Percentiles rank a stretch among this genome's conserved stretches.
Evolutionary conservation across 176 grass and related monocot species (phyloP).

Genomic region (Dendrocalamus sinicus): DNA sequence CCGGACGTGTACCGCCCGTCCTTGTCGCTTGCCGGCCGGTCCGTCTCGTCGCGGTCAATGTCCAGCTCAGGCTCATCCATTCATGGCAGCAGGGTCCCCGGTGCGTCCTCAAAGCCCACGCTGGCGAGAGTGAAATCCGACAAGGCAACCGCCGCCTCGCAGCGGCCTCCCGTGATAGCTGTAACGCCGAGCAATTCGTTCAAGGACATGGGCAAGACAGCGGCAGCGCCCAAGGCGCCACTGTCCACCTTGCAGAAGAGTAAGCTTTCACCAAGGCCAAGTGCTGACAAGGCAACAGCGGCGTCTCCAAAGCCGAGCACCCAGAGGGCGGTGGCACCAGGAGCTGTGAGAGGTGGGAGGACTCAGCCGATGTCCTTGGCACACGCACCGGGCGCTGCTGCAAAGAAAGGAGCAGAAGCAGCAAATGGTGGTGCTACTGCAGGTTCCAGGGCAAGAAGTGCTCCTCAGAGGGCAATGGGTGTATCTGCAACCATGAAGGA

Average conservation of each 20-base stretch:
- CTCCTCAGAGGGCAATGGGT: slow-evolving; percentile 29
- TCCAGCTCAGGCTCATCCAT: slow-evolving; percentile 18
- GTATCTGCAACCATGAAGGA: slow-evolving; percentile 32
- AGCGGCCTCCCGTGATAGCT: neutral
- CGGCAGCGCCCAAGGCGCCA: neutral
- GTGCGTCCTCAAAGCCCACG: slow-evolving; percentile 26
- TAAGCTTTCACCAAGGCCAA: slow-evolving; percentile 45
- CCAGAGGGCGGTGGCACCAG: neutral
- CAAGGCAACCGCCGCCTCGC: slow-evolving; percentile 26
- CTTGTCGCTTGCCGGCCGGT: slow-evolving; percentile 32
- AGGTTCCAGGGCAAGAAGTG: slow-evolving; percentile 45
- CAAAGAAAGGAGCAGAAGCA: slow-evolving; percentile 43
- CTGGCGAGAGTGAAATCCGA: slow-evolving; percentile 44
- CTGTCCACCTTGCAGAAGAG: slow-evolving; percentile 43
- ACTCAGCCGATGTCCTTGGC: neutral
- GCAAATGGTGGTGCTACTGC: slow-evolving; percentile 31
- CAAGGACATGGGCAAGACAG: slow-evolving; percentile 36
- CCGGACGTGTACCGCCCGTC: neutral
- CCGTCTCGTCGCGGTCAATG: slow-evolving; percentile 31
- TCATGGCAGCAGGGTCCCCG: slow-evolving; percentile 31
- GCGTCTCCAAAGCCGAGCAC: slow-evolving; percentile 36
- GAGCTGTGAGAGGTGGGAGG: slow-evolving; percentile 39
- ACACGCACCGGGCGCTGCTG: neutral
- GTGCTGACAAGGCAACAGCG: slow-evolving; percentile 11
- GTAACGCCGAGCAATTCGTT: slow-evolving; percentile 37